Evolutionary conservation across 1,284 basidiomycete genomes (phyloP).

Genomic region (Leccinum subrobustum): DNA sequence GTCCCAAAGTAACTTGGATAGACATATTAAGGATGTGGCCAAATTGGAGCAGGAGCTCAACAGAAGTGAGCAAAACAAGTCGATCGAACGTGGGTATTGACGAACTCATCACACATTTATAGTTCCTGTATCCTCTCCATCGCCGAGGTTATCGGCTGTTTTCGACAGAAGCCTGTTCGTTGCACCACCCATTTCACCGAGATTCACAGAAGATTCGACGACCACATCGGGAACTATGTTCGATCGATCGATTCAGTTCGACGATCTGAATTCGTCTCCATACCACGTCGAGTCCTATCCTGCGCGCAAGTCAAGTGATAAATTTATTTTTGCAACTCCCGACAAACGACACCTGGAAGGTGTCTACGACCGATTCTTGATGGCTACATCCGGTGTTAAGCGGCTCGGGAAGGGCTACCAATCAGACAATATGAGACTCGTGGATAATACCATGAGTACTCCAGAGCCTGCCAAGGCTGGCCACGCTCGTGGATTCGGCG

Average conservation of each 20-base stretch:
- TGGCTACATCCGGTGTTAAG: constrained; percentile 74
- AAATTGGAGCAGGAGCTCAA: constrained; percentile 60
- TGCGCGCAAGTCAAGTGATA: constrained; percentile 38
- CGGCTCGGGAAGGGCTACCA: constrained; percentile 74
- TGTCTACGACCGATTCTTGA: constrained; percentile 74
- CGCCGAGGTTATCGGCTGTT: constrained; percentile 57
- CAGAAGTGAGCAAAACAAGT: constrained; percentile 17
- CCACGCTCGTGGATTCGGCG: constrained; percentile 42
- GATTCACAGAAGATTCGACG: constrained; percentile 24
- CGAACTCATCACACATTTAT: not conserved
- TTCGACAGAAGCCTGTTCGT: constrained; percentile 68
- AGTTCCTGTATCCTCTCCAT: constrained; percentile 43
- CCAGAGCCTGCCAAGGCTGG: constrained; percentile 26
- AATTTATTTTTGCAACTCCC: constrained; percentile 49
- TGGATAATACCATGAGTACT: constrained; percentile 16
- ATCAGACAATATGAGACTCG: constrained; percentile 52
- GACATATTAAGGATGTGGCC: constrained; percentile 64
- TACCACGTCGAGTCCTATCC: constrained; percentile 64
- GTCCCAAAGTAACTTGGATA: constrained; percentile 61
- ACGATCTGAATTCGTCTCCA: constrained; percentile 57
- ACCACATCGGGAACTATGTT: constrained; percentile 30
- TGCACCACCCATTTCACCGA: constrained; percentile 38
- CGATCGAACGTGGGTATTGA: not conserved
- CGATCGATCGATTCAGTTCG: constrained; percentile 32
- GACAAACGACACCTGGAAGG: constrained; percentile 59